Conservation (phyloP, 331 rosid genomes). For the Malus hybrid region DNA sequence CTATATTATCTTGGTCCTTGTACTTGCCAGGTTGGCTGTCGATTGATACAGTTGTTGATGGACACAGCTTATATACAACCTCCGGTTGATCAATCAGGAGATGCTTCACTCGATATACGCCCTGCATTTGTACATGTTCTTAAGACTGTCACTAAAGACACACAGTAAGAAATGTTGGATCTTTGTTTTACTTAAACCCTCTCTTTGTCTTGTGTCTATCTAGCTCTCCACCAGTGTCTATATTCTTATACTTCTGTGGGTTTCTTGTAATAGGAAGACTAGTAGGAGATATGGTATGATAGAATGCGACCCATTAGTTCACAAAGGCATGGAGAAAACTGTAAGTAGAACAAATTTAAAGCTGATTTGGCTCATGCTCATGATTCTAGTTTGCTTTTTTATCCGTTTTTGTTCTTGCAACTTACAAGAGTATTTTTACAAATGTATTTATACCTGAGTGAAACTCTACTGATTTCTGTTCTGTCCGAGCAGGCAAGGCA, state of each 20-base stretch:
- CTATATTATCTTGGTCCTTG: constrained; percentile 12
- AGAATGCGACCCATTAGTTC: constrained; percentile 72
- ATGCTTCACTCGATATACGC: constrained; percentile 67
- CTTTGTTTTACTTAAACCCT: neutral
- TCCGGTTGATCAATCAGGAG: constrained; percentile 57
- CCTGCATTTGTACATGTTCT: constrained; percentile 76
- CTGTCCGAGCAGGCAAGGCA: constrained; percentile 68
- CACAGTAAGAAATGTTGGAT: constrained; percentile 49
- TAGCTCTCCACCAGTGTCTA: neutral
- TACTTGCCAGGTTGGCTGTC: constrained; percentile 65
- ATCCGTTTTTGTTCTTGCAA: neutral
- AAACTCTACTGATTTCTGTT: constrained; percentile 12
- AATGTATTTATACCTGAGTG: constrained; percentile 4
- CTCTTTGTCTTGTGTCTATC: neutral
- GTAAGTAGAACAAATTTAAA: constrained; percentile 40
- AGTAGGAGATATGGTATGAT: constrained; percentile 78
- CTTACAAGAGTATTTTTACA: neutral
- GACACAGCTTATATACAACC: constrained; percentile 85
- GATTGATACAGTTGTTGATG: constrained; percentile 53
- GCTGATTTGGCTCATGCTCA: constrained; percentile 9
- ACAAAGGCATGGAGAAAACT: constrained; percentile 68
- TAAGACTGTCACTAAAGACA: constrained; percentile 38
- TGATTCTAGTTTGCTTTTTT: neutral
- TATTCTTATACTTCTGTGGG: neutral
- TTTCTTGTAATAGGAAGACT: constrained; percentile 42